Conservation (phyloP, 2,329 filamentous ascomycete species). For the Aureobasidium sp. region DNA sequence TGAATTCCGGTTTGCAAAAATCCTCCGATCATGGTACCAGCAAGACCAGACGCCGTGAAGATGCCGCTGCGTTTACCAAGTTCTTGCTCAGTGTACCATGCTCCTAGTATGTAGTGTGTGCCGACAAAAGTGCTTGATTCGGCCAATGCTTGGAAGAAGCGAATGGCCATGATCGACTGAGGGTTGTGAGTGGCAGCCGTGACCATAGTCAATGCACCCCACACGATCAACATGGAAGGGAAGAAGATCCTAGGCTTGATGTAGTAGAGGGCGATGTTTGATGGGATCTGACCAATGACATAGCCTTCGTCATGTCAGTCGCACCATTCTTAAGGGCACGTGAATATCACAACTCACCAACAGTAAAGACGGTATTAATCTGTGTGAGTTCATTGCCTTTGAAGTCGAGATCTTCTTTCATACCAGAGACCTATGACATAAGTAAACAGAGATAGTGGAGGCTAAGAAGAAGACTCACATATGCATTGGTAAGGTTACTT, state of each 20-base stretch:
- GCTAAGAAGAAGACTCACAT: slow-evolving; percentile 32
- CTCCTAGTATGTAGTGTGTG: slow-evolving; percentile 16
- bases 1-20: slow-evolving; percentile 24
- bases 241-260: slow-evolving; percentile 52
- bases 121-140: slow-evolving; percentile 37
- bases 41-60: slow-evolving; percentile 44
- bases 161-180: slow-evolving; percentile 51
- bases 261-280: slow-evolving; percentile 38
- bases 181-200: slow-evolving; percentile 47
- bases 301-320: slow-evolving; percentile 45
- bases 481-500: slow-evolving; percentile 47
- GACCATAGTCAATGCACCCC: slow-evolving; percentile 53
- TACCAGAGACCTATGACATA: slow-evolving; percentile 26
- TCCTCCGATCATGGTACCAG: slow-evolving; percentile 48
- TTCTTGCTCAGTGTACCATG: slow-evolving; percentile 16
- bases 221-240: slow-evolving; percentile 44
- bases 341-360: slow-evolving; percentile 49
- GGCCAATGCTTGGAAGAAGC: slow-evolving; percentile 42
- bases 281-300: slow-evolving; percentile 45
- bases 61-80: slow-evolving; percentile 40
- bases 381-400: slow-evolving; percentile 42
- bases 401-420: slow-evolving; percentile 45
- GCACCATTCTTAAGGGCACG: slow-evolving; percentile 31
- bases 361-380: slow-evolving; percentile 26
- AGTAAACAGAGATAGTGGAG: no score